Conservation (phyloP, 2,329 filamentous ascomycete genomes). For the Sordariomycetes sp. region DNA sequence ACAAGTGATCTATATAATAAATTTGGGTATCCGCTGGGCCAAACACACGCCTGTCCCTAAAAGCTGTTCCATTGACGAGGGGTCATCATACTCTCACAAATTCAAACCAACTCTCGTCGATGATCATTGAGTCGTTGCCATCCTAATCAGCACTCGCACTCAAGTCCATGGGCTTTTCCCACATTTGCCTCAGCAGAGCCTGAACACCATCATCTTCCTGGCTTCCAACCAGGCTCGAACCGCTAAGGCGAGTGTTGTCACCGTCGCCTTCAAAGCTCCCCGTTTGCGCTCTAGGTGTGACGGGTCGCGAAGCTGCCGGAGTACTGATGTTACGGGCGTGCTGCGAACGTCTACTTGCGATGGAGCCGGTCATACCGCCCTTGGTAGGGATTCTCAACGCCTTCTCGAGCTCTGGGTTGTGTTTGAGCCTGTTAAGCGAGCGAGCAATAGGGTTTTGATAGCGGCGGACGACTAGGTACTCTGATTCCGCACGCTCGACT, state of each 20-base stretch:
- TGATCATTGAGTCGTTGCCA: too few relatives aligned
- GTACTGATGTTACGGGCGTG: slow-evolving; percentile 30
- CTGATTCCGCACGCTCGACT: slow-evolving; percentile 60
- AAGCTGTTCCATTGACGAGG: too few relatives aligned
- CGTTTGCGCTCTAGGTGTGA: too few relatives aligned
- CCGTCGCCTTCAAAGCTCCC: slow-evolving; percentile 37
- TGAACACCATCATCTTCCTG: slow-evolving; percentile 42
- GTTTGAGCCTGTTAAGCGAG: too few relatives aligned
- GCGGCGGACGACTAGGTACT: slow-evolving; percentile 65
- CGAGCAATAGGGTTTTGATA: slow-evolving; percentile 63
- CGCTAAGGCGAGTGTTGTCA: slow-evolving; percentile 37
- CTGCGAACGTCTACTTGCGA: slow-evolving; percentile 24
- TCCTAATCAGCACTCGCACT: slow-evolving; percentile 35
- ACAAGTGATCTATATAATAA: too few relatives aligned
- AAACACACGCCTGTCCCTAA: too few relatives aligned
- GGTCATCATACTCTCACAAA: too few relatives aligned
- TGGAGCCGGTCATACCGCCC: slow-evolving; percentile 24
- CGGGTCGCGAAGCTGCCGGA: too few relatives aligned
- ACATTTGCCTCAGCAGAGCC: slow-evolving; percentile 45
- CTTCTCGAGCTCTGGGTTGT: slow-evolving; percentile 42
- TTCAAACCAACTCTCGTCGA: too few relatives aligned
- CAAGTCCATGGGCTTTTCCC: slow-evolving; percentile 52
- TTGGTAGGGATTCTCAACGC: slow-evolving; percentile 38
- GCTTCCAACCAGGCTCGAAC: slow-evolving; percentile 37
- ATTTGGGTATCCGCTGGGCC: too few relatives aligned